phyloP scores from a whole-genome alignment of 2,329 filamentous ascomycete genomes.

The Bipolaris oryzae region DNA sequence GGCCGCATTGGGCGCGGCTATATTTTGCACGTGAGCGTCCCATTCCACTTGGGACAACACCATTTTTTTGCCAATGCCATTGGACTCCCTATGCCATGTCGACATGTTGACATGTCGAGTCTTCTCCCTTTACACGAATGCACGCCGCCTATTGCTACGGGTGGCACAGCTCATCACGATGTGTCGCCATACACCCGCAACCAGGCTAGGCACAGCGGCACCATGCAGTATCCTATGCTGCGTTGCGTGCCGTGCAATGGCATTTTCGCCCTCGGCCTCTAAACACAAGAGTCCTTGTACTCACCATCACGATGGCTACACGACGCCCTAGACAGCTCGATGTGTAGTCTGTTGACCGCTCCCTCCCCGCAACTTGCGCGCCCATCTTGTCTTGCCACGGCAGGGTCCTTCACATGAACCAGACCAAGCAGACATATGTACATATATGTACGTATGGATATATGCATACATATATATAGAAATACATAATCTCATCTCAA shows the following conservation, averaged over 20 bases:
- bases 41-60: not conserved
- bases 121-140: no score
- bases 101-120: not conserved
- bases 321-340: conserved; percentile 12
- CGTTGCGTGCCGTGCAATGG: not conserved
- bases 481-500: no score
- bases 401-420: not conserved
- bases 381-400: conserved; percentile 3
- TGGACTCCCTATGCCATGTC: not conserved
- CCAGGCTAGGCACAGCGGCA: not conserved
- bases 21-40: conserved; percentile 6
- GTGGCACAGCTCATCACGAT: no score
- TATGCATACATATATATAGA: no score
- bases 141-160: not conserved
- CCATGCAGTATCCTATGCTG: not conserved
- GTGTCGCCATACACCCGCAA: not conserved
- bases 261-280: not conserved
- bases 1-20: not conserved
- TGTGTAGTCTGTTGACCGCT: not conserved
- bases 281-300: not conserved
- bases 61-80: not conserved
- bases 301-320: conserved; percentile 17
- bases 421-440: no score
- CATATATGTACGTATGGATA: no score
- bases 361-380: conserved; percentile 4